Percentiles rank a stretch among this genome's conserved stretches.
phyloP scores from a whole-genome alignment of 345 rosid genomes.

The Eucalyptus paniculata region DNA sequence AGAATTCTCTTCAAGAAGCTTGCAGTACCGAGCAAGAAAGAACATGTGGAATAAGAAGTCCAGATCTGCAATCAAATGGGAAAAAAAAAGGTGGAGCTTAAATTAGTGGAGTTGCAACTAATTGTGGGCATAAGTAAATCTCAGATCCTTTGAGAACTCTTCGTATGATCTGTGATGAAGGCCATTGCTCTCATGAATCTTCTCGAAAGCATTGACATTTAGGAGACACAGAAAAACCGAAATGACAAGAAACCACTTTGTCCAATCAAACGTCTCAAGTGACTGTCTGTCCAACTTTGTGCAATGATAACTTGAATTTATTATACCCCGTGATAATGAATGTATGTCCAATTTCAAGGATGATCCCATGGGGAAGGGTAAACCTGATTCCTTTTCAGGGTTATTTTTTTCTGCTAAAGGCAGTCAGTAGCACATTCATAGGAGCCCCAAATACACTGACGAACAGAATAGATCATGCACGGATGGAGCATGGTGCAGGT shows the following conservation, averaged over 20 bases:
- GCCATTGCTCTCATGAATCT: not conserved
- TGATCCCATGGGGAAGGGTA: not conserved
- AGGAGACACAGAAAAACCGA: not conserved
- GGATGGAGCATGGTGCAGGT: not conserved
- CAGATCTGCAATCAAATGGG: constrained; percentile 40
- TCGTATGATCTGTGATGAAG: not conserved
- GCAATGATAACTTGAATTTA: not conserved
- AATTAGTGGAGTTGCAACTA: not conserved
- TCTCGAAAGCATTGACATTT: not conserved
- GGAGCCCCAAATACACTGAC: not conserved
- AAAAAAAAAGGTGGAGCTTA: not conserved
- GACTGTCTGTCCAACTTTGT: not conserved
- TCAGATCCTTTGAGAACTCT: not conserved
- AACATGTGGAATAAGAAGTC: constrained; percentile 99
- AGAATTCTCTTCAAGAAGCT: constrained; percentile 95
- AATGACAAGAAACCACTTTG: not conserved
- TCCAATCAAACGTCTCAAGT: not conserved
- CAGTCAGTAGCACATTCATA: not conserved
- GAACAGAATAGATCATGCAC: not conserved
- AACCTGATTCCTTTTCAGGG: not conserved
- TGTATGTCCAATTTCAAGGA: not conserved
- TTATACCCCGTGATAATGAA: not conserved
- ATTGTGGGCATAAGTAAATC: not conserved
- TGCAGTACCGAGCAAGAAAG: constrained; percentile 97
- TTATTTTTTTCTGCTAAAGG: not conserved